Evolutionary conservation across 495 filamentous ascomycete genomes (phyloP).

Genomic region (Halenospora varia): DNA sequence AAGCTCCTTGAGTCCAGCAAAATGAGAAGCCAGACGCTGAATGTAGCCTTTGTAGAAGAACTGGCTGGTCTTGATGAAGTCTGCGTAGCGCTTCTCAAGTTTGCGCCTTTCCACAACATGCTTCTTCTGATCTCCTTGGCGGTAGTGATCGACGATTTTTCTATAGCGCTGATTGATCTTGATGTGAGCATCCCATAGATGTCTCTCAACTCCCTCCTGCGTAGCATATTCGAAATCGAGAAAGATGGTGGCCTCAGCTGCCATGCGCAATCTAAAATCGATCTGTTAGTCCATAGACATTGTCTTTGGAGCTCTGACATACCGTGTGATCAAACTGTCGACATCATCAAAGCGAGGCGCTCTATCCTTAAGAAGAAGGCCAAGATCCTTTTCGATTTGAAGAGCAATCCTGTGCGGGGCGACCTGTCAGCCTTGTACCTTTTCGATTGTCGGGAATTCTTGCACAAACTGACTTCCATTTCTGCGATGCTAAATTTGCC

Average conservation of each 20-base stretch:
- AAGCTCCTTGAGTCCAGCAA: constrained; percentile 66
- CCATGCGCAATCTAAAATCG: constrained; percentile 28
- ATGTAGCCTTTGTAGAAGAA: constrained; percentile 85
- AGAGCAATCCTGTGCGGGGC: constrained; percentile 17
- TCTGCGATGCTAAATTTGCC: constrained; percentile 6
- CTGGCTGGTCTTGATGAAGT: constrained; percentile 81
- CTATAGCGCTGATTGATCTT: constrained; percentile 74
- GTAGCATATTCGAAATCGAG: constrained; percentile 67
- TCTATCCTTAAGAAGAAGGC: constrained; percentile 46
- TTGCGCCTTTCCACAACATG: constrained; percentile 71
- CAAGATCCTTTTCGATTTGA: constrained; percentile 31
- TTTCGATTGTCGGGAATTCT: background rate
- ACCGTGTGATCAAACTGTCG: constrained; percentile 56
- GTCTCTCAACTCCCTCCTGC: constrained; percentile 56
- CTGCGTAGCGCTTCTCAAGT: constrained; percentile 69
- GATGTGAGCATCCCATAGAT: constrained; percentile 76
- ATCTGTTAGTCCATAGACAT: too few species aligned
- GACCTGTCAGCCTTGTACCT: constrained; percentile 9
- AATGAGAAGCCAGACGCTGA: constrained; percentile 70
- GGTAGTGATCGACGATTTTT: constrained; percentile 46
- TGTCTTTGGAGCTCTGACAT: too few species aligned
- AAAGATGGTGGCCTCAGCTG: constrained; percentile 68
- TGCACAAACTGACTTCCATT: constrained; percentile 23
- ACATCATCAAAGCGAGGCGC: constrained; percentile 38
- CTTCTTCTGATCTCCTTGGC: constrained; percentile 39